Evolutionary conservation across 495 filamentous ascomycete genomes (phyloP), one percentile per base, ranked within the genome.

Genomic region (Halenospora varia): DNA sequence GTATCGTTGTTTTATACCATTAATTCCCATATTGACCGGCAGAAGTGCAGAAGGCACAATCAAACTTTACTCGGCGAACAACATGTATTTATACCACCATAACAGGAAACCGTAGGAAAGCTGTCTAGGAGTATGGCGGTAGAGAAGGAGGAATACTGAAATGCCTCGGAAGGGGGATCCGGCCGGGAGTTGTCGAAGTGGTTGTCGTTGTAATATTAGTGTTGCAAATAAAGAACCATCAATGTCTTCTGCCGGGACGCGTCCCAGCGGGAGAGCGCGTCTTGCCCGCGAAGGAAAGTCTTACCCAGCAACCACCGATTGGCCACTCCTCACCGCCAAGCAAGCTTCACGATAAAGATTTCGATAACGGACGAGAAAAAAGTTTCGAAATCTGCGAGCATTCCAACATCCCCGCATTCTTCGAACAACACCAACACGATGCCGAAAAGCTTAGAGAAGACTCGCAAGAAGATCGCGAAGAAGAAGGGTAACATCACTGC

Each of bases 391-490:
- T 44, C n/a, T n/a, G n/a, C n/a, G n/a, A n/a, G n/a, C n/a, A n/a
- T n/a, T n/a, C n/a, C n/a, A n/a, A n/a, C n/a, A n/a, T n/a, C n/a
- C n/a, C n/a, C n/a, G 29, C 15, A 11, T 24, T 25, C 8, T n/a
- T 54, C 24, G 3, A 25, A 8, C 6, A 39, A 42, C 8, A 10
- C 9, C 40, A 35, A 40, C 55, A 61, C 10, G 17, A 67, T 96
- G 91, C 82, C 89, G 13, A 89, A 86, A 62, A 82, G 82, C 57
- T 68, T 95, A 13, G 70, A 82, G 48, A 96, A 92, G 64, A 85
- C 92, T 39, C 85, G 89, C 55, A 97, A 96, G 74, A 83, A 89
- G 56, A 88, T 96, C 48, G 69, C 82, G 19, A 92, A 92, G 75
- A 88, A 88, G 72, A 81, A 82, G 49, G 83, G 81, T 15, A 76